Evolutionary conservation across 306 rosid genomes (phyloP).

Genomic region (Vigna mungo): DNA sequence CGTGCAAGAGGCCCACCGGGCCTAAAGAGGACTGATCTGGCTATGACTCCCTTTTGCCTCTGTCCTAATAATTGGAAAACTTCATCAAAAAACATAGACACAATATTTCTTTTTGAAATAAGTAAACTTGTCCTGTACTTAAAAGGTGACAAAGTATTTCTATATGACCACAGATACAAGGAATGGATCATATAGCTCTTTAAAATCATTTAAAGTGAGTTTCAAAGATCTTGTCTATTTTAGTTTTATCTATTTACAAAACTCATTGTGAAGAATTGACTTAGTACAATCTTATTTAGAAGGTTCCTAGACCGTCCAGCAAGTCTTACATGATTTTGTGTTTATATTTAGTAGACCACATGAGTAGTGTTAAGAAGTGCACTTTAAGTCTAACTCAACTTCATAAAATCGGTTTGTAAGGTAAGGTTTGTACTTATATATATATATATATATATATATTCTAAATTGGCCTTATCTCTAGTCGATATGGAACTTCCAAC

Average conservation of each 20-base stretch:
- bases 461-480: no score
- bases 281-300: no score
- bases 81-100: constrained; percentile 51
- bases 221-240: background rate
- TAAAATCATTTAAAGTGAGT: background rate
- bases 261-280: background rate
- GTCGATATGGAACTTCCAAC: rapidly evolving
- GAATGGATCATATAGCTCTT: background rate
- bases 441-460: no score
- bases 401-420: no score
- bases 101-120: constrained; percentile 32
- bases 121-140: constrained; percentile 14
- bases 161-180: constrained; percentile 8
- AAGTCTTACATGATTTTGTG: no score
- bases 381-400: rapidly evolving
- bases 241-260: background rate
- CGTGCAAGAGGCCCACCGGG: constrained; percentile 87
- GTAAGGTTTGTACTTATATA: no score
- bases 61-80: constrained; percentile 73
- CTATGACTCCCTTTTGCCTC: constrained; percentile 91
- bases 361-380: no score
- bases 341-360: no score
- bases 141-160: constrained; percentile 10
- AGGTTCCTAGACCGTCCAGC: no score
- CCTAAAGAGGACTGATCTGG: constrained; percentile 83